phyloP scores from a whole-genome alignment of 805 yeast genomes.

The Suhomyces pyralidae region DNA sequence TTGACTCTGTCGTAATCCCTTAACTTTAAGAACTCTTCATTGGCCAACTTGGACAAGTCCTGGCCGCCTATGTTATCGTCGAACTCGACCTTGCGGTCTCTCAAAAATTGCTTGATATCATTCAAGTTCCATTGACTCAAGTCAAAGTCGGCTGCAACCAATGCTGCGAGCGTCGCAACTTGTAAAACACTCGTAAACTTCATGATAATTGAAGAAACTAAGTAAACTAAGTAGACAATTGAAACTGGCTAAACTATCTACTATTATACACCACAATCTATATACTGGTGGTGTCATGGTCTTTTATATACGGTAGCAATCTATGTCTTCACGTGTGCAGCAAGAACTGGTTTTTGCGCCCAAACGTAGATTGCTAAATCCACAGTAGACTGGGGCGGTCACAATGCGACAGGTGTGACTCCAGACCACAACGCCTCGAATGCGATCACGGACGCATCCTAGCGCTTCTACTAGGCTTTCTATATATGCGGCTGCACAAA shows the following conservation, averaged over 20 bases:
- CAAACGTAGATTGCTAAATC: constrained; percentile 2
- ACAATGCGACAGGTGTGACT: neutral
- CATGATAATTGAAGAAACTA: no score
- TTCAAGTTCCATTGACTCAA: constrained; percentile 5
- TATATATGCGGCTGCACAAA: no score
- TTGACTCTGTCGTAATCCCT: constrained; percentile 9
- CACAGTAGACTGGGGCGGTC: neutral
- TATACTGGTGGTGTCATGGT: neutral
- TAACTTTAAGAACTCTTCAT: constrained; percentile 22
- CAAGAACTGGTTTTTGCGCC: neutral
- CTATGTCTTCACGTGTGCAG: neutral
- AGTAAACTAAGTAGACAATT: no score
- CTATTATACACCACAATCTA: no score
- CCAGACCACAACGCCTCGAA: neutral
- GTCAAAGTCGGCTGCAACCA: constrained; percentile 3
- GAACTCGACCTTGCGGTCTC: constrained; percentile 22
- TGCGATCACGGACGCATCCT: no score
- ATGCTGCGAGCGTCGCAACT: neutral
- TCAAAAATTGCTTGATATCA: constrained; percentile 28
- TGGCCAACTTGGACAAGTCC: constrained; percentile 25
- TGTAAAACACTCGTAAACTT: neutral
- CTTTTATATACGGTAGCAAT: neutral
- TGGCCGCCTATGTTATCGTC: constrained; percentile 17
- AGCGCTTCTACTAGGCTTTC: no score
- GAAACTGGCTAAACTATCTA: no score